Evolutionary conservation across 2,329 filamentous ascomycete species (phyloP).

Genomic region (Diaporthe citrichinensis): DNA sequence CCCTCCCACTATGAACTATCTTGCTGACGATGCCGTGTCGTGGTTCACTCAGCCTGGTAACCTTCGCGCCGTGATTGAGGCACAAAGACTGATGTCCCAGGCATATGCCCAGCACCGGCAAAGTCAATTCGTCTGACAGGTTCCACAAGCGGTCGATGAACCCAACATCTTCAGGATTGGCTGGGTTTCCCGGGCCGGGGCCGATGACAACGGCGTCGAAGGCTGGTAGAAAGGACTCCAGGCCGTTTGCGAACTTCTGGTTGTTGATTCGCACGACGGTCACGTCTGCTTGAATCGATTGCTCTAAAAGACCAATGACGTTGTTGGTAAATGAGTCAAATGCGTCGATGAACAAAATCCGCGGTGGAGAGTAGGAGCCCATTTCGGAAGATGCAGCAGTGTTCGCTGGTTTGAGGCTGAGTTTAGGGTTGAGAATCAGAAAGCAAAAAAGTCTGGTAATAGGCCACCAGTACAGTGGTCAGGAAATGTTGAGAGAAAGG

Average conservation of each 20-base stretch:
- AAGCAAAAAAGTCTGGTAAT: neutral
- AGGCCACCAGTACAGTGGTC: no score
- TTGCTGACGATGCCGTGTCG: slow-evolving; percentile 18
- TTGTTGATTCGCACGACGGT: neutral
- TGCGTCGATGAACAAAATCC: slow-evolving; percentile 1
- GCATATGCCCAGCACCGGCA: neutral
- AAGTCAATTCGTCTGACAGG: neutral
- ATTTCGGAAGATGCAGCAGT: neutral
- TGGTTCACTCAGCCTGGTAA: neutral
- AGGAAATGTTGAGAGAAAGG: neutral
- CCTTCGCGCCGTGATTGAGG: neutral
- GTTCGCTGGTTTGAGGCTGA: neutral
- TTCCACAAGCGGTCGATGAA: slow-evolving; percentile 4
- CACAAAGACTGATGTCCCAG: slow-evolving; percentile 2
- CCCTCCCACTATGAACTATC: neutral
- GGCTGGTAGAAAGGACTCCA: neutral
- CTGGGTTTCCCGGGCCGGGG: neutral
- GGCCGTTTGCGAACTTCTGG: neutral
- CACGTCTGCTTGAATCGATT: neutral
- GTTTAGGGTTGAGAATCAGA: neutral
- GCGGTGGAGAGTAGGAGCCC: slow-evolving; percentile 1
- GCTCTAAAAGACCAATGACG: neutral
- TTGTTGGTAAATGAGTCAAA: slow-evolving; percentile 23
- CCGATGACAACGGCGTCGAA: slow-evolving; percentile 16
- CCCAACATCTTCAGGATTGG: neutral